Base-by-base conservation (phyloP, 352 stramenopile genomes). In the Pythium apleroticum region DNA sequence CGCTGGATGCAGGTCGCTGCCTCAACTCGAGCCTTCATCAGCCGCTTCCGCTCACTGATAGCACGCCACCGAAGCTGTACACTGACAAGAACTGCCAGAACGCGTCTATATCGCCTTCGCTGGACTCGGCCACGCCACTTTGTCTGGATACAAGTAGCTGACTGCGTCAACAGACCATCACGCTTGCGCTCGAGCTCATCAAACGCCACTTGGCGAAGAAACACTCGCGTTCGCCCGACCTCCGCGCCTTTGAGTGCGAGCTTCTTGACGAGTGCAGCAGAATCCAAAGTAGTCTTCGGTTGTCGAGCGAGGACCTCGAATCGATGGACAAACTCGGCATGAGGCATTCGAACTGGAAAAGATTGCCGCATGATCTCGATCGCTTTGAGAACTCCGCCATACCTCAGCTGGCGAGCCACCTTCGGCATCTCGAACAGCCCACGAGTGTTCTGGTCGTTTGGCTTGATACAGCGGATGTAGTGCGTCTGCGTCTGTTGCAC, bases 391-490 rank as follows among this genome's bases (percentile, higher is more conserved):
- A 96, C 86, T 20, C 88, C 88, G 31, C 87, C 88, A 54, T 95
- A 96, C 4, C 85, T 74, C 24, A 96, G 65, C 69, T 96, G 88
- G 30, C 71, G 80, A 11, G 88, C 82, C 4, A 96, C 79, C 50
- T 92, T 90, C 17, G 50, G 50, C 55, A 81, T 73, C 20, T 96
- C 83, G 71, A 99, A 99, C n/a, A 85, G 72, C 49, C 91, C 81
- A 3, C 90, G 75, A 14, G 79, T 78, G 63, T 98, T 97, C 41
- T 86, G 75, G 69, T 99, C 94, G 70, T 99, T 99, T 20, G 97
- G 97, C 76, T 99, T 99, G 49, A 99, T 90, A 72, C 97, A 99
- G 30, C 97, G 92, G 68, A 99, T 98, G 74, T 99, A 99, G 74
- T 99, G 97, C 31, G 96, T 98, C 56, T 96, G 77, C 6, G 97